Evolutionary conservation across 805 yeast species (phyloP).

Genomic region (Kockiozyma suomiensis): DNA sequence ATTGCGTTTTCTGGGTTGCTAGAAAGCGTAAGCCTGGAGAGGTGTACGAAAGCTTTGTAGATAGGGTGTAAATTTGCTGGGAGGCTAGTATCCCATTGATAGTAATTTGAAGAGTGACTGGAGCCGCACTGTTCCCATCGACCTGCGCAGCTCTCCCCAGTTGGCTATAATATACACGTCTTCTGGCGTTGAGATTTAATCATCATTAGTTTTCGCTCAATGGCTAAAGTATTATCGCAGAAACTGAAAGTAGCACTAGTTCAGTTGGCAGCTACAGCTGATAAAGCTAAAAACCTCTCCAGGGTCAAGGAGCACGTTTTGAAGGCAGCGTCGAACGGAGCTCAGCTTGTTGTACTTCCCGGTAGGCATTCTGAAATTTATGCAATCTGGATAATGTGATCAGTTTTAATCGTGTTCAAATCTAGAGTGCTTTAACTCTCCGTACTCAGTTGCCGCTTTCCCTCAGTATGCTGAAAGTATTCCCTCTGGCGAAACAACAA

Average conservation of each 20-base stretch:
- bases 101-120: background rate
- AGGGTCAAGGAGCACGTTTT: constrained; percentile 66
- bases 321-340: constrained; percentile 65
- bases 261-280: constrained; percentile 80
- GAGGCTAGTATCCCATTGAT: no score
- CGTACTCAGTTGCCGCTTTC: constrained; percentile 85
- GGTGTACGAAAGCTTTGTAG: background rate
- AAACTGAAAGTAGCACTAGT: constrained; percentile 62
- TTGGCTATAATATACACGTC: background rate
- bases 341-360: constrained; percentile 82
- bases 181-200: background rate
- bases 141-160: background rate
- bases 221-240: constrained; percentile 16
- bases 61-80: background rate
- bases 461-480: constrained; percentile 86
- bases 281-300: constrained; percentile 73
- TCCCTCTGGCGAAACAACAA: constrained; percentile 67
- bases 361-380: constrained; percentile 26
- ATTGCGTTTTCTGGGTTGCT: constrained; percentile 66
- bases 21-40: constrained; percentile 16
- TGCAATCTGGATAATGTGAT: no score
- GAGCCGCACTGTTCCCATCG: constrained; percentile 1
- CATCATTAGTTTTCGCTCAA: background rate
- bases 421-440: constrained; percentile 89
- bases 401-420: background rate